Conservation (phyloP, 225 moss, liverwort and hornwort species). For the Physcomitrium patens region DNA sequence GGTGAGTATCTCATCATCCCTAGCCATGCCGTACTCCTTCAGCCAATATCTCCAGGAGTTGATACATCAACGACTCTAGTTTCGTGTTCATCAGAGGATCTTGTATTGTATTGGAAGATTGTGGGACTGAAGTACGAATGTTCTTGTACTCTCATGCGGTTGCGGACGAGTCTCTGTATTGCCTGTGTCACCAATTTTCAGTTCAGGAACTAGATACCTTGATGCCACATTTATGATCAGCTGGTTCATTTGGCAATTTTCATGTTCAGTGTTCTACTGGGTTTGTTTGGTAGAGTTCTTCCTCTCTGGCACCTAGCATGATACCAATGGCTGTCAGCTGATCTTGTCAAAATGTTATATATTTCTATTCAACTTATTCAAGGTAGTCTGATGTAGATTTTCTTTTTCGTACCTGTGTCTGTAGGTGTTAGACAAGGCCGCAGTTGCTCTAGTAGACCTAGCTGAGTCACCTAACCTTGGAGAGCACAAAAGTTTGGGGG, state of each 20-base stretch:
- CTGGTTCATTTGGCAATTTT: no score
- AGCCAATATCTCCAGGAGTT: no score
- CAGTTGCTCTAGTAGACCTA: conserved; percentile 82
- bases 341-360: conserved; percentile 13
- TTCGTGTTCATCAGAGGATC: background rate
- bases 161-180: no score
- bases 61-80: no score
- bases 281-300: conserved; percentile 13
- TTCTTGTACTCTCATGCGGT: no score
- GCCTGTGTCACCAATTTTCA: no score
- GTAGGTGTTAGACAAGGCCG: conserved; percentile 90
- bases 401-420: background rate
- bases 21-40: background rate
- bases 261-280: background rate
- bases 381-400: background rate
- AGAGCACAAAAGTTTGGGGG: conserved; percentile 92
- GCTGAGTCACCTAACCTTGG: conserved; percentile 96
- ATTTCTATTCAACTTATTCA: conserved; percentile 5
- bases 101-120: no score
- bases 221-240: no score
- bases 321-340: background rate
- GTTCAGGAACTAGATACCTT: no score
- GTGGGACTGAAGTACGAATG: no score
- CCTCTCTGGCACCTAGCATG: conserved; percentile 9
- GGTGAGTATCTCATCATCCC: conserved; percentile 44